phyloP scores from a whole-genome alignment of 768 basidiomycete genomes.

The Leccinum arenicola region DNA sequence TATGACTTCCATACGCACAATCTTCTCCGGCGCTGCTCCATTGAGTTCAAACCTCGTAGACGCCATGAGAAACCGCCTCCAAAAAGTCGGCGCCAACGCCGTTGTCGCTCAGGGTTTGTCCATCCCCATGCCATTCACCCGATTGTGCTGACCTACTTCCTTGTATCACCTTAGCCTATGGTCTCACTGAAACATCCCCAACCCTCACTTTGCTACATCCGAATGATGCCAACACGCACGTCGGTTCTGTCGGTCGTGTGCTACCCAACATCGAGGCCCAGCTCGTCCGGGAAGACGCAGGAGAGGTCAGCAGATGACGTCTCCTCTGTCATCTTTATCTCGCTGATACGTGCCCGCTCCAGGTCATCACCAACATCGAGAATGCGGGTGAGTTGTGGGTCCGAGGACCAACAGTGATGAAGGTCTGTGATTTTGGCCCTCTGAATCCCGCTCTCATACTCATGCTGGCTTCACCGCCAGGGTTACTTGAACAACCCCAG shows the following conservation, averaged over 20 bases:
- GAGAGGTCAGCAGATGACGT: conserved; percentile 30
- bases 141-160: not conserved
- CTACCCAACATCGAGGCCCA: conserved; percentile 76
- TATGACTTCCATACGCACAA: conserved; percentile 50
- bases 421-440: conserved; percentile 39
- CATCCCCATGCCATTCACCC: too few relatives aligned
- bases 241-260: conserved; percentile 66
- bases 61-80: conserved; percentile 40
- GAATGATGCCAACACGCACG: conserved; percentile 42
- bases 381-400: conserved; percentile 82
- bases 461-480: conserved; percentile 28
- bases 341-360: not conserved
- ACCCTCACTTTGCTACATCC: conserved; percentile 56
- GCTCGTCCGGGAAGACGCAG: conserved; percentile 62
- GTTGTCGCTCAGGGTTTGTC: conserved; percentile 51
- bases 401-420: conserved; percentile 77
- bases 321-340: too few relatives aligned
- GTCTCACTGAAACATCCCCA: conserved; percentile 82
- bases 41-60: conserved; percentile 61
- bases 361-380: conserved; percentile 28
- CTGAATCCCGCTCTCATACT: not conserved
- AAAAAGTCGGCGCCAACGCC: conserved; percentile 40
- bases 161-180: conserved; percentile 50
- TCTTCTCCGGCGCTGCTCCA: conserved; percentile 82
- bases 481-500: conserved; percentile 73